Conservation (phyloP, 78 protist species). For the Dictyostelium brefeldianum region DNA sequence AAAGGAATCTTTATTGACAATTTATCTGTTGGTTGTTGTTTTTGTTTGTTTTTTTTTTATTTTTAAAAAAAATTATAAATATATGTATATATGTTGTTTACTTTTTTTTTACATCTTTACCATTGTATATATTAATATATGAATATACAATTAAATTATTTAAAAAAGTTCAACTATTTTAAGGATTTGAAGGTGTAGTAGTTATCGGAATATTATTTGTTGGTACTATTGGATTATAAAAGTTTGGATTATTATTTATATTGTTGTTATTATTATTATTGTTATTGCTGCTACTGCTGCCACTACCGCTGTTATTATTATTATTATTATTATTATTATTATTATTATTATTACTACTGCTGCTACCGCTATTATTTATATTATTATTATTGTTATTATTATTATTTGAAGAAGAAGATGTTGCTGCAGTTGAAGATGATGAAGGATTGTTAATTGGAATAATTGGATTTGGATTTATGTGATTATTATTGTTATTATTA, state of each 20-base stretch:
- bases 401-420: not conserved
- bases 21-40: too few relatives aligned
- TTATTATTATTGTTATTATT: not conserved
- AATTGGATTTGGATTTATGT: not conserved
- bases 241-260: not conserved
- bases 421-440: not conserved
- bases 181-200: not conserved
- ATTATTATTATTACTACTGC: not conserved
- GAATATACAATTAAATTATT: too few relatives aligned
- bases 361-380: not conserved
- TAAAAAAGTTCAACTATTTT: not conserved
- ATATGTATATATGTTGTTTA: too few relatives aligned
- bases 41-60: too few relatives aligned
- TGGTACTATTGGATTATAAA: conserved; percentile 5
- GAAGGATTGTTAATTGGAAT: not conserved
- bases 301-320: not conserved
- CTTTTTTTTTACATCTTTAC: too few relatives aligned
- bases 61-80: too few relatives aligned
- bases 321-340: conserved; percentile 1
- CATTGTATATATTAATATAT: too few relatives aligned
- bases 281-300: not conserved
- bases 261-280: not conserved
- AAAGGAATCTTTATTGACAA: too few relatives aligned
- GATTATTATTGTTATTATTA: conserved; percentile 30
- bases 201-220: conserved; percentile 33